Conservation (phyloP, 106 monocot genomes). For the Platanthera zijinensis region DNA sequence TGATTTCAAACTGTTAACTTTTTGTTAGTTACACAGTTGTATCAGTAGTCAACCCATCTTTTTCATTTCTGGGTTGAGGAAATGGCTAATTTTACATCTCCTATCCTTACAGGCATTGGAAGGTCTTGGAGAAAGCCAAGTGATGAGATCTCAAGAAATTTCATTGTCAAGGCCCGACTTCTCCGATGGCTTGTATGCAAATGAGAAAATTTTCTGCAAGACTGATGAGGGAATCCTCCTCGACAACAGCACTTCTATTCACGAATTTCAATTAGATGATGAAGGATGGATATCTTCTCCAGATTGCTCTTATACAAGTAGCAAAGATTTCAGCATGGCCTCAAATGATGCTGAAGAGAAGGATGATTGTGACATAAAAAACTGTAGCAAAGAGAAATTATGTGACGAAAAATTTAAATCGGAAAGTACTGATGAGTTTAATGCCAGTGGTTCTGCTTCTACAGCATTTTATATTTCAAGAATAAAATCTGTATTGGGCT, state of each 20-base stretch:
- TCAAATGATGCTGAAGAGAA: slow-evolving; percentile 29
- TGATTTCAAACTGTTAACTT: not conserved
- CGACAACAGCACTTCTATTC: slow-evolving; percentile 11
- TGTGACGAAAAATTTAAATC: slow-evolving; percentile 13
- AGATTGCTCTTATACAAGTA: slow-evolving; percentile 57
- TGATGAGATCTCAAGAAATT: slow-evolving; percentile 54
- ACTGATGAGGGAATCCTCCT: slow-evolving; percentile 15
- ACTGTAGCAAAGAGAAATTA: slow-evolving; percentile 7
- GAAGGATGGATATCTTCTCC: slow-evolving; percentile 95
- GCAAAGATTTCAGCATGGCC: slow-evolving; percentile 28
- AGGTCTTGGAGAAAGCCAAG: slow-evolving; percentile 81
- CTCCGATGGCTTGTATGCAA: slow-evolving; percentile 19
- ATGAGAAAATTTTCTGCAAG: slow-evolving; percentile 21
- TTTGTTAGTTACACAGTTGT: not conserved
- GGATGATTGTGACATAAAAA: slow-evolving; percentile 11
- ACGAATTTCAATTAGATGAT: slow-evolving; percentile 28
- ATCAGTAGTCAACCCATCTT: not conserved
- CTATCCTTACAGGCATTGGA: slow-evolving; percentile 63
- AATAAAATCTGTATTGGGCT: slow-evolving; percentile 10
- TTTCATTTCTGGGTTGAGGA: not conserved
- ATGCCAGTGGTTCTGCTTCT: slow-evolving; percentile 7
- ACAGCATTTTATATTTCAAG: slow-evolving; percentile 4
- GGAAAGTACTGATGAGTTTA: slow-evolving; percentile 2
- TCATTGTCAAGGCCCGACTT: slow-evolving; percentile 40
- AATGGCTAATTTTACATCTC: not conserved